Base-by-base conservation (phyloP, 1,284 basidiomycete genomes). In the Rhizopogon parksii region DNA sequence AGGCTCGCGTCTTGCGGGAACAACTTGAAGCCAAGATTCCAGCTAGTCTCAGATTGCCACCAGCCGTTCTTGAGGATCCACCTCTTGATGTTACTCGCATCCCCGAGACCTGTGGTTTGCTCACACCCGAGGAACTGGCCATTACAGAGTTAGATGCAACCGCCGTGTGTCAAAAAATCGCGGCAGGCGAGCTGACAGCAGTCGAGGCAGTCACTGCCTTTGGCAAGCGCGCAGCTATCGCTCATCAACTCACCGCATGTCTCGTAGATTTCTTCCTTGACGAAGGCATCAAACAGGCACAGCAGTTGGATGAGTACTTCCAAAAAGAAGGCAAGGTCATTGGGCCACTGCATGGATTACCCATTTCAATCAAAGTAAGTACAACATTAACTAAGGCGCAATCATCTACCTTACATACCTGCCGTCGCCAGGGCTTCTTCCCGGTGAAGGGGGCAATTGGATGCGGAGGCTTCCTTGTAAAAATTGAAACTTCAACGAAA, bases 341-440 rank as follows among this genome's bases (percentile, higher is more conserved):
- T 3, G 78, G 77, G n/a, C 75, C 76, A 1, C 58, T 79, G 11
- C 76, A 77, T 51, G 78, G 77, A 3, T 57, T 80, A 9, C 77
- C 77, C 0, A 66, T 80, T 37, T 73, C 71, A 11, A 57, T 79
- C 50, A 79, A 80, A 54, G 64, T 60, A 9, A 4, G 46, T n/a
- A 1, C 17, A n/a, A 12, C 30, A 19, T 43, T 6, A 11, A 14
- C 15, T 6, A 19, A 21, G 7, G 12, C 17, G 14, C 4, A 47
- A 14, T 15, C 40, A 24, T 11, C 6, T 47, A 25, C 24, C 11
- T 30, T 47, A 17, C 6, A 30, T 25, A 8, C 12, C 40, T 19
- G 40, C 2, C 11, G 17, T 21, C 24, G 27, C 24, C 21, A 80
- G 68, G 75, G 76, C 51, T 69, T 71, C 35, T 66, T 68, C 30